Evolutionary conservation across 108 stramenopile genomes (phyloP), one percentile per base, ranked within the genome.

Genomic region (Parietichytrium sp.): DNA sequence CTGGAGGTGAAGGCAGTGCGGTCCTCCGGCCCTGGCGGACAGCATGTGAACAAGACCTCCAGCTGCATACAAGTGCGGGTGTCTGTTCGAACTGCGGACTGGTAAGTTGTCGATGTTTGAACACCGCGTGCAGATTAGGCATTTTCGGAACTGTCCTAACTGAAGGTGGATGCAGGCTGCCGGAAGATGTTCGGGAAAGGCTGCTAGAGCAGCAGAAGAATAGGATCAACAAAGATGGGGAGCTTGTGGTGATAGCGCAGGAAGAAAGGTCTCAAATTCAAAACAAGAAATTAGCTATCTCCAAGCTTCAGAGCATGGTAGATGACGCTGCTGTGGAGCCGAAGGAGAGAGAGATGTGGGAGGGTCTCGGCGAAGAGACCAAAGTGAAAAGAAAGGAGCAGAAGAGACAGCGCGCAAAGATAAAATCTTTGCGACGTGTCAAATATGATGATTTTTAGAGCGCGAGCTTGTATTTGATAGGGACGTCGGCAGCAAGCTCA

Each of bases 131-230:
- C n/a, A n/a, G n/a, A n/a, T n/a, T n/a, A n/a, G n/a, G n/a, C n/a
- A n/a, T n/a, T n/a, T n/a, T n/a, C n/a, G n/a, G n/a, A n/a, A n/a
- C n/a, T n/a, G n/a, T n/a, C n/a, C n/a, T n/a, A n/a, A n/a, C n/a
- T n/a, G n/a, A n/a, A n/a, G n/a, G n/a, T n/a, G 61, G 38, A 42
- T 72, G 16, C 61, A 45, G 61, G 61, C 61, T 72, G 29, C 61
- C 61, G 42, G 42, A 72, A 6, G 61, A 72, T 27, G 61, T 42
- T 7, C 61, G 61, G 7, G 61, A 72, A 42, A 16, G 61, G 0
- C 61, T 72, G 0, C 36, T 72, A 42, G 33, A 7, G 1, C 23
- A 72, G 23, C 38, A 72, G 61, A 38, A 31, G 29, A 72, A 72
- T 42, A 33, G 61, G 23, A 72, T 72, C 20, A 72, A 72, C 33